A percentile compares a stretch with the other conserved stretches of the same genome.
Conservation (phyloP, 768 basidiomycete genomes). For the Phylloporus sp. region DNA sequence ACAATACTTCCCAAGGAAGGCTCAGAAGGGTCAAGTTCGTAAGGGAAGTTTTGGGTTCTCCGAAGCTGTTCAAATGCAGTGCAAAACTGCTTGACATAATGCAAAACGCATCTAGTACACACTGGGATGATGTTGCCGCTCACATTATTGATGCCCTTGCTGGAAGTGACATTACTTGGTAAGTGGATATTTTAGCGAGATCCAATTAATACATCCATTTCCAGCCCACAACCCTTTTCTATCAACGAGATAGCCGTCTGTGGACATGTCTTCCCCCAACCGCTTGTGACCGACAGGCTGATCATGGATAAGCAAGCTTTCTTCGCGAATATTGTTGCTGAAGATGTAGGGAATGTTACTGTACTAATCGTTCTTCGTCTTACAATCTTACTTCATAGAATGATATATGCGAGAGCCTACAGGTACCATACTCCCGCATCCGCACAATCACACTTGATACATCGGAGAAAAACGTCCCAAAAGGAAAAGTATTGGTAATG, state of each 20-base stretch:
- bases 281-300: slow-evolving; percentile 42
- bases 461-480: slow-evolving; percentile 17
- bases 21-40: slow-evolving; percentile 45
- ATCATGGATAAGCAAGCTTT: slow-evolving; percentile 51
- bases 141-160: slow-evolving; percentile 49
- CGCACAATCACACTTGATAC: slow-evolving; percentile 23
- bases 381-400: slow-evolving; percentile 32
- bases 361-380: background rate
- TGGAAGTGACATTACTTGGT: slow-evolving; percentile 45
- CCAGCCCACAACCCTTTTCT: slow-evolving; percentile 60
- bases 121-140: slow-evolving; percentile 53
- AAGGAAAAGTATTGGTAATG: slow-evolving; percentile 25
- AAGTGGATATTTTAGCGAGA: slow-evolving; percentile 20
- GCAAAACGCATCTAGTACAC: slow-evolving; percentile 37
- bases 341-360: slow-evolving; percentile 11
- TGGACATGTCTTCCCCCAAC: slow-evolving; percentile 31
- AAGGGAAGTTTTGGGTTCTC: slow-evolving; percentile 45
- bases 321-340: slow-evolving; percentile 43
- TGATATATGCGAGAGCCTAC: slow-evolving; percentile 50
- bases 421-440: slow-evolving; percentile 39
- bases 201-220: slow-evolving; percentile 3
- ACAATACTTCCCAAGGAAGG: slow-evolving; percentile 32
- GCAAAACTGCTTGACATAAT: slow-evolving; percentile 39
- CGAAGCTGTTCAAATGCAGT: slow-evolving; percentile 35
- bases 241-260: slow-evolving; percentile 38